These are phyloP conservation scores for Ceratocystiopsis brevicomis DNA, from an alignment of 2,329 filamentous ascomycete genomes.

Conservation along the genomic window DNA sequence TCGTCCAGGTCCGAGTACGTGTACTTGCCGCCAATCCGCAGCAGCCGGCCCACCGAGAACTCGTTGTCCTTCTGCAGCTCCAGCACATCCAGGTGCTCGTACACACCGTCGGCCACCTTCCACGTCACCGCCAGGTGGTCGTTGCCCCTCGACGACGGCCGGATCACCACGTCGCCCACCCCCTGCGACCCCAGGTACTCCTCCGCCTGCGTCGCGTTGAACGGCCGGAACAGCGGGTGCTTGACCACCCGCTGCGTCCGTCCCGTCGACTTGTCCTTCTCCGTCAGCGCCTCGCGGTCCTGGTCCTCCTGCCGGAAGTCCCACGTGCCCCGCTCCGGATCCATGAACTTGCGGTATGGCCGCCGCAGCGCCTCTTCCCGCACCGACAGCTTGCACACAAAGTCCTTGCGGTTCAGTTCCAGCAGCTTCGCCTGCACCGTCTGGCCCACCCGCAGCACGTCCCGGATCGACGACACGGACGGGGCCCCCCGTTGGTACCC, in stretches of 20 bases:
- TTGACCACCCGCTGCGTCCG: constrained; percentile 91
- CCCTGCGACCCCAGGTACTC: constrained; percentile 78
- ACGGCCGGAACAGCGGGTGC: constrained; percentile 85
- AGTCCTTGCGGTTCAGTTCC: constrained; percentile 70
- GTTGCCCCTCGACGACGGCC: constrained; percentile 83
- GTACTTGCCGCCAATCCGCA: constrained; percentile 75
- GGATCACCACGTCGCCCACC: constrained; percentile 80
- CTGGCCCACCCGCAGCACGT: constrained; percentile 61
- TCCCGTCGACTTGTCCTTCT: constrained; percentile 70
- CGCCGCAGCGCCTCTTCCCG: constrained; percentile 62
- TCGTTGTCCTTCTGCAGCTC: constrained; percentile 95
- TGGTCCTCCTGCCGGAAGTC: constrained; percentile 63
- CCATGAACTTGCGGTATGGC: constrained; percentile 49
- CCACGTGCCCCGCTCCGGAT: constrained; percentile 68
- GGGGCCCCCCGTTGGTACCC: no score
- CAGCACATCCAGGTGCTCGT: constrained; percentile 91
- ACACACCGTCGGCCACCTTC: constrained; percentile 94
- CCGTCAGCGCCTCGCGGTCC: constrained; percentile 65
- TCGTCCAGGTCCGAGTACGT: constrained; percentile 94
- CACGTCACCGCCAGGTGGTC: constrained; percentile 93
- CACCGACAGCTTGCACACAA: constrained; percentile 67
- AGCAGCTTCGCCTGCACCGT: constrained; percentile 76
- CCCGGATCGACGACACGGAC: constrained; percentile 43
- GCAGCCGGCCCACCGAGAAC: constrained; percentile 72
- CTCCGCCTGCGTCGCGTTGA: constrained; percentile 81